A percentile compares a stretch with the other conserved stretches of the same genome.
These are phyloP conservation scores for Backusella psychrophila DNA, from an alignment of 192 early-diverging fungal species.

Conservation along the genomic window DNA sequence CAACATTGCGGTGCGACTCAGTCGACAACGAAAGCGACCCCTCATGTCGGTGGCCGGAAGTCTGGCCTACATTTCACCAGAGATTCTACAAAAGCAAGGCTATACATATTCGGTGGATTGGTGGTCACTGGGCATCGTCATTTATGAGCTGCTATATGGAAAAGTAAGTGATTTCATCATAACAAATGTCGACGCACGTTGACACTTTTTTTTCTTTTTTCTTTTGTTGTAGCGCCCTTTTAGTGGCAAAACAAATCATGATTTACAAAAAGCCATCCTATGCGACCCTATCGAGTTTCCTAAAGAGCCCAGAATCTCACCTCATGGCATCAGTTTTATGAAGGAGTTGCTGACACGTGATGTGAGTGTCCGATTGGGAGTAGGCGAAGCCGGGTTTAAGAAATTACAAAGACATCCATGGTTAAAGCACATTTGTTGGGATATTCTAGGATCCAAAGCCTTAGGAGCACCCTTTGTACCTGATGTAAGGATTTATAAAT, in stretches of 20 bases:
- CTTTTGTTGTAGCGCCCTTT: constrained; percentile 68
- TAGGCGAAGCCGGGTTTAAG: constrained; percentile 70
- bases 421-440: constrained; percentile 81
- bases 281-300: constrained; percentile 63
- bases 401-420: constrained; percentile 75
- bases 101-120: constrained; percentile 55
- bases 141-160: constrained; percentile 73
- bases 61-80: constrained; percentile 88
- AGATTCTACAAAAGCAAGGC: constrained; percentile 61
- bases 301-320: constrained; percentile 50
- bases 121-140: constrained; percentile 83
- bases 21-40: constrained; percentile 54
- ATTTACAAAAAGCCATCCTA: constrained; percentile 67
- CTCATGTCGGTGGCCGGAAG: constrained; percentile 75
- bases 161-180: constrained; percentile 46
- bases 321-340: constrained; percentile 52
- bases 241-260: constrained; percentile 81
- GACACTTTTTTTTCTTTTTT: neutral
- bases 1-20: constrained; percentile 76
- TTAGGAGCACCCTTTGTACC: constrained; percentile 81
- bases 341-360: constrained; percentile 47
- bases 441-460: constrained; percentile 62
- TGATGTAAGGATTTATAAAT: constrained; percentile 52
- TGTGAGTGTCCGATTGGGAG: constrained; percentile 72
- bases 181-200: constrained; percentile 18